These are phyloP conservation scores for Clitoria ternatea DNA, from an alignment of 306 rosid genomes.

Conservation along the genomic window DNA sequence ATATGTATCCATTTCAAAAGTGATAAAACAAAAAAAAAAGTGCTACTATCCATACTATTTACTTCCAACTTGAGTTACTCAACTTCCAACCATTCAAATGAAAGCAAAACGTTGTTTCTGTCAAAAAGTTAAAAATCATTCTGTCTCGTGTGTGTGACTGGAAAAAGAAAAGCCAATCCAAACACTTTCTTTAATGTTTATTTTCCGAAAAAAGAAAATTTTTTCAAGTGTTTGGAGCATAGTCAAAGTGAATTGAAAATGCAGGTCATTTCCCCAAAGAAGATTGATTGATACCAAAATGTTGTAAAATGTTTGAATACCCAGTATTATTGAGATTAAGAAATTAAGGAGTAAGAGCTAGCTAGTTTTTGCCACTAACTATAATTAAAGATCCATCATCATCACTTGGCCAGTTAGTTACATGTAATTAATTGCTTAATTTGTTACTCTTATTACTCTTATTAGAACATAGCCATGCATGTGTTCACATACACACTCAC, in stretches of 20 bases:
- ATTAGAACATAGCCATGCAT: slow-evolving; percentile 39
- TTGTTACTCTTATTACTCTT: slow-evolving; percentile 16
- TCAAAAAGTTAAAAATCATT: slow-evolving; percentile 33
- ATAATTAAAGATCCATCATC: too few species aligned
- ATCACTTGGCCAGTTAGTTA: neutral
- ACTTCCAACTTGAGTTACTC: neutral
- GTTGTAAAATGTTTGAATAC: slow-evolving; percentile 16
- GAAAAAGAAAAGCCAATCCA: slow-evolving; percentile 19
- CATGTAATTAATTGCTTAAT: too few species aligned
- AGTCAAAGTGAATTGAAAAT: slow-evolving; percentile 43
- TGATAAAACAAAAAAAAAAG: too few species aligned
- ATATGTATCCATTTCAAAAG: too few species aligned
- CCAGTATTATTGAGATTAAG: neutral
- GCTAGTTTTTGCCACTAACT: too few species aligned
- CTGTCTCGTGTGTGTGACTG: slow-evolving; percentile 31
- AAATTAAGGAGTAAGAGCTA: neutral
- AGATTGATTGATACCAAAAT: slow-evolving; percentile 27
- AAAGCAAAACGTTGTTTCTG: slow-evolving; percentile 28
- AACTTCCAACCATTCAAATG: slow-evolving; percentile 10
- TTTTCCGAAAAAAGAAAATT: slow-evolving; percentile 25
- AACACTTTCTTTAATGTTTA: slow-evolving; percentile 20
- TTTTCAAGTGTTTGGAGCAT: slow-evolving; percentile 19
- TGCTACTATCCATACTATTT: too few species aligned
- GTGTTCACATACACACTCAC: slow-evolving; percentile 43
- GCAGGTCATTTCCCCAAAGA: slow-evolving; percentile 35